A percentile compares a stretch with the other conserved stretches of the same genome.
These are phyloP conservation scores for Cordyceps javanica DNA, from an alignment of 2,329 filamentous ascomycete species.

Conservation along the genomic window DNA sequence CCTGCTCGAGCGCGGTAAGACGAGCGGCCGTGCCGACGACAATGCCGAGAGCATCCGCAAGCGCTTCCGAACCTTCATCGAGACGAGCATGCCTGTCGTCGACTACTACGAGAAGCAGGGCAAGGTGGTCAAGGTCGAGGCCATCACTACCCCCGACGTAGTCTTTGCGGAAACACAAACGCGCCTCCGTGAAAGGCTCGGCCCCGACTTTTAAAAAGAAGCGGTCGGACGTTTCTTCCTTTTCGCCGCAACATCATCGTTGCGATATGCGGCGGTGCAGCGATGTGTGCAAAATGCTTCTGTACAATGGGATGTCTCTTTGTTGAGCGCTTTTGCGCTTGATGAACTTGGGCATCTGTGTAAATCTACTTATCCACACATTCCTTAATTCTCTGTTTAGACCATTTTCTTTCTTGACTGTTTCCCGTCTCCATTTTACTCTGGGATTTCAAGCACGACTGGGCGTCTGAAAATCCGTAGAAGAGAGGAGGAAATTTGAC, in stretches of 20 bases:
- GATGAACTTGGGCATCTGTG: background rate
- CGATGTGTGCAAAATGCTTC: background rate
- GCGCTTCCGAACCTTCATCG: constrained; percentile 87
- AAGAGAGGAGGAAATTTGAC: background rate
- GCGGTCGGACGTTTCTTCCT: background rate
- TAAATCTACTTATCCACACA: background rate
- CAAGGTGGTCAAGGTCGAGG: constrained; percentile 74
- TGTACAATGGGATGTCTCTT: constrained; percentile 3
- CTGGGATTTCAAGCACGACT: background rate
- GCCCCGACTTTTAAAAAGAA: constrained; percentile 19
- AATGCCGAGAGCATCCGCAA: constrained; percentile 95
- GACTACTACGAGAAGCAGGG: constrained; percentile 71
- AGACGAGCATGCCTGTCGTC: constrained; percentile 97
- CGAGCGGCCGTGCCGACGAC: constrained; percentile 84
- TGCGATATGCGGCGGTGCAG: background rate
- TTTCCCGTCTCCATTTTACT: background rate
- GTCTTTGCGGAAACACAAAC: constrained; percentile 50
- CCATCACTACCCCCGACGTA: constrained; percentile 58
- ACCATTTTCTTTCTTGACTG: background rate
- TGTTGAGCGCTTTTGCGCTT: background rate
- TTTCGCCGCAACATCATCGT: too few relatives aligned
- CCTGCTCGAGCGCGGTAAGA: constrained; percentile 84
- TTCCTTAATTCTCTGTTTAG: background rate
- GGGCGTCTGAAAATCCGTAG: background rate
- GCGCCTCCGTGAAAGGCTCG: constrained; percentile 44